Evolutionary conservation across 768 basidiomycete genomes (phyloP), one percentile per base, ranked within the genome.

Genomic region (Gloeophyllum trabeum): DNA sequence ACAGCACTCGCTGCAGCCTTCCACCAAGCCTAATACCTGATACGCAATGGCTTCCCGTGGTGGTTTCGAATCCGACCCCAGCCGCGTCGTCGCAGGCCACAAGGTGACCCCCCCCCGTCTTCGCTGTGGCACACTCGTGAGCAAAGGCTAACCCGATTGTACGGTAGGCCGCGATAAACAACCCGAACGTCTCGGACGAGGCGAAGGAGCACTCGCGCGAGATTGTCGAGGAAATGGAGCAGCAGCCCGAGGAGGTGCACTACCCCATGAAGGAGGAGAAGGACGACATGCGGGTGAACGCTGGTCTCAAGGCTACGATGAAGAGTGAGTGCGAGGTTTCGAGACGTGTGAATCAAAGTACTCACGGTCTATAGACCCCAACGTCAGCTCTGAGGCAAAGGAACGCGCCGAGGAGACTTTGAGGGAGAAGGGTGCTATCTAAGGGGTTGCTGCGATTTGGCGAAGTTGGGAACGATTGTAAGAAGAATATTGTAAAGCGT

Each of bases 151-250:
- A 37, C 36, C 20, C 10, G 10, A 37, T 24, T 18, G 3, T 16
- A 19, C 20, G 3, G 39, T 30, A 58, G 56, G 56, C 58, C 4
- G 51, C 51, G 14, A 40, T 59, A 40, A 51, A 57, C 43, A 60
- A 60, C 50, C 56, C 52, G 7, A 54, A 53, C 42, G 51, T 55
- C 46, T 58, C 57, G 2, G 52, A 56, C 0, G 54, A 58, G 48
- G 56, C 57, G 12, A 60, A 61, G 44, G 57, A 60, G 37, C 53
- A 54, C 38, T 54, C 56, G 3, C 54, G 54, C 14, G 44, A 51
- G 35, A 46, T 47, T 5, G 45, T 56, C 28, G 49, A 54, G 4
- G 56, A 54, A 25, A 19, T 47, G 4, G 47, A 48, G 36, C 24
- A 36, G 12, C 7, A 7, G 7, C 10, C 10, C 35, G 54, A 50